phyloP scores from a whole-genome alignment of 2,329 filamentous ascomycete genomes.

The Ceratocystiopsis brevicomis region DNA sequence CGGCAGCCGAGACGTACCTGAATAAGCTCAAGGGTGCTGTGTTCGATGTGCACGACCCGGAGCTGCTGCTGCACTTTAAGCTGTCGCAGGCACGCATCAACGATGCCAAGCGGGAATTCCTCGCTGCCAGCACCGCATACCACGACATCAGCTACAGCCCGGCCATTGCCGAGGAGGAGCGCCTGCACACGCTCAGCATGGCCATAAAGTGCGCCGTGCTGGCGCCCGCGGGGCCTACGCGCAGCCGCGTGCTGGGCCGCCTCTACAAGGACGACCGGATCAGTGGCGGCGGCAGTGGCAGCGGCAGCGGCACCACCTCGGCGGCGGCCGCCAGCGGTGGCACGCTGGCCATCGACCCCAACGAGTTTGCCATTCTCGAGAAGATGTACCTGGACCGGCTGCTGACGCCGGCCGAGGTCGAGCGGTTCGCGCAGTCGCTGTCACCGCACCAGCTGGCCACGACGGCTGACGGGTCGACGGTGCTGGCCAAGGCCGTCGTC shows the following conservation, averaged over 20 bases:
- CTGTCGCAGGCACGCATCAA: slow-evolving; percentile 84
- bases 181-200: slow-evolving; percentile 64
- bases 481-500: slow-evolving; percentile 79
- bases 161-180: slow-evolving; percentile 69
- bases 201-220: slow-evolving; percentile 86
- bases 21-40: slow-evolving; percentile 94
- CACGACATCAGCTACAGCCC: slow-evolving; percentile 65
- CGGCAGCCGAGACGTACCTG: slow-evolving; percentile 65
- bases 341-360: no score
- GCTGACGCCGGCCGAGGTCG: slow-evolving; percentile 63
- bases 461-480: slow-evolving; percentile 79
- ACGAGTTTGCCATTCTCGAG: slow-evolving; percentile 72
- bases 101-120: slow-evolving; percentile 75
- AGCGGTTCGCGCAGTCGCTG: slow-evolving; percentile 63
- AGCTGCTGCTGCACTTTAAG: slow-evolving; percentile 67
- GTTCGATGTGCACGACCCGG: slow-evolving; percentile 53
- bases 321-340: no score
- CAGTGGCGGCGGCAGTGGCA: slow-evolving; percentile 32
- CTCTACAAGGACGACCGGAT: slow-evolving; percentile 82
- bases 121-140: slow-evolving; percentile 75
- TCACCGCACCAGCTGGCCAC: slow-evolving; percentile 77
- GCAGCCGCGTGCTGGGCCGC: slow-evolving; percentile 60
- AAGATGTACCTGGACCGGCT: slow-evolving; percentile 94
- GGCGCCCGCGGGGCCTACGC: slow-evolving; percentile 71
- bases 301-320: slow-evolving; percentile 32